Evolutionary conservation across 495 filamentous ascomycete species (phyloP), one percentile per base, ranked within the genome.

Genomic region (Penicillium mononematosum): DNA sequence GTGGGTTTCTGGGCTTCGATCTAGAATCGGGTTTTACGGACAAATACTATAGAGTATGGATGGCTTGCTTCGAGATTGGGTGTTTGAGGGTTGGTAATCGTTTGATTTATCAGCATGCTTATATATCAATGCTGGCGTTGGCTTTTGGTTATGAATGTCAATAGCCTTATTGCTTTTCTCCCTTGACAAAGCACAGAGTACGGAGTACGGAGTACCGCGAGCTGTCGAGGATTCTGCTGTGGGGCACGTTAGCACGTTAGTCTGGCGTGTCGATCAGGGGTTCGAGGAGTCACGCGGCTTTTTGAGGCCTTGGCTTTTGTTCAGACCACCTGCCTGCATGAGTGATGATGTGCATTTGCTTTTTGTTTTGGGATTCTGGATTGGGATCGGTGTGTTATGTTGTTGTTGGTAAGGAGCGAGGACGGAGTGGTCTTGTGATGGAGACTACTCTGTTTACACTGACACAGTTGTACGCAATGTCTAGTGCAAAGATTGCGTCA

Each of bases 221-320:
- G 42, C 22, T 27, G 20, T 51, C 48, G 48, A 14, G 38, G 22
- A 39, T 22, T 22, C 7, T 39, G 5, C 24, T 51, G 50, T 43
- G 36, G 50, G 27, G 50, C 29, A 39, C n/a, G 5, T 25, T 25
- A 25, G 24, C 24, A 25, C 24, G 14, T 17, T 17, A 25, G 19
- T 11, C 10, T 53, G 43, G 53, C 44, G 41, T 55, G 53, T 39
- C 53, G 53, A 55, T 55, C 53, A 55, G 43, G 53, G 53, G 49
- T 41, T 51, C 12, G 19, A 14, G 52, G 6, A 14, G 43, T 55
- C 53, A 55, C 53, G 44, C 31, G 52, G 52, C 42, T 55, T 44
- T 38, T 16, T 2, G 16, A 17, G 17, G 43, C 43, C 32, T 46
- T 2, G 43, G 31, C n/a, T 36, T 20, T 47, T 6, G 29, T 53